phyloP scores from a whole-genome alignment of 2,329 filamentous ascomycete genomes.

The Curvularia sp. region DNA sequence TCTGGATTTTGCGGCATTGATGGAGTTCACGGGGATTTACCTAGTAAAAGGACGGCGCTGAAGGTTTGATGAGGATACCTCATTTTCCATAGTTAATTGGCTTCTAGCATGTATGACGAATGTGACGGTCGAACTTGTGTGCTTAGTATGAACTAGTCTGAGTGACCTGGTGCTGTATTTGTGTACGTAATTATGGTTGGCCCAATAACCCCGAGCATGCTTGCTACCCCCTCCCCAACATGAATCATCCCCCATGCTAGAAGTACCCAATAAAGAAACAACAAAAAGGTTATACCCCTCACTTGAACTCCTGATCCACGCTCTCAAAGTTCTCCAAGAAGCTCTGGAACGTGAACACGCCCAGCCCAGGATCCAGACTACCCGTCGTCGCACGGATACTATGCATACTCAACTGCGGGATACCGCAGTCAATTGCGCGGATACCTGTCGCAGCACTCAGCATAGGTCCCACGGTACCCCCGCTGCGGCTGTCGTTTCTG shows the following conservation, averaged over 20 bases:
- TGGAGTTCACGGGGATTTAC: conserved; percentile 19
- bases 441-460: conserved; percentile 82
- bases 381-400: conserved; percentile 89
- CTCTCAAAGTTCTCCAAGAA: conserved; percentile 87
- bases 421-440: conserved; percentile 82
- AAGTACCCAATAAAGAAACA: not conserved
- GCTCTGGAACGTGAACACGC: conserved; percentile 85
- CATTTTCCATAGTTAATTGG: conserved; percentile 9
- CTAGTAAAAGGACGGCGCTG: conserved; percentile 3
- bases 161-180: too few relatives aligned
- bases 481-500: conserved; percentile 85
- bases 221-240: not conserved
- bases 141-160: not conserved
- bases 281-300: not conserved
- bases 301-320: conserved; percentile 79
- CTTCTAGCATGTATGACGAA: conserved; percentile 1
- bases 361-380: conserved; percentile 82
- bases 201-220: not conserved
- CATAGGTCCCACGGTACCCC: conserved; percentile 95
- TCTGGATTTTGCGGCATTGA: conserved; percentile 22
- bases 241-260: not conserved
- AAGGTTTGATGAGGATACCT: conserved; percentile 6
- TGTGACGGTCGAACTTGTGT: not conserved
- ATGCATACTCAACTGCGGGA: conserved; percentile 95
- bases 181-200: too few relatives aligned